Conservation (phyloP, 2,329 filamentous ascomycete genomes). For the Colletotrichum endophyticum region DNA sequence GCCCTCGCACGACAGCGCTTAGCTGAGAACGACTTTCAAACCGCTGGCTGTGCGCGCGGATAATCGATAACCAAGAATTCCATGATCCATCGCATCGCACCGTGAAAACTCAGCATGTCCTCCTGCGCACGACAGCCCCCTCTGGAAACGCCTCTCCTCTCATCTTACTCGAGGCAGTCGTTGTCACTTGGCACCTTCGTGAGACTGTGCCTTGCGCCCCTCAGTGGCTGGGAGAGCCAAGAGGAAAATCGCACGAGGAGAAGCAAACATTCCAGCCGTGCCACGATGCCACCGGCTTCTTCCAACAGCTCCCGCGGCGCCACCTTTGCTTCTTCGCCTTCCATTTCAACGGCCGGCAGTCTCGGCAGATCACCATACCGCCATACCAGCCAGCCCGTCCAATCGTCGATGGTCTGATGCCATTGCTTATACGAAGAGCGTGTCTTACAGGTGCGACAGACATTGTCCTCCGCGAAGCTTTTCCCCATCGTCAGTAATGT, state of each 20-base stretch:
- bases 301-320: not conserved
- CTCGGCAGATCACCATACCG: not conserved
- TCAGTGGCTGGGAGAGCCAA: not conserved
- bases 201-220: not conserved
- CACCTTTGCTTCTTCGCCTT: not conserved
- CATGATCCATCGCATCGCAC: not conserved
- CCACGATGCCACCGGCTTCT: not conserved
- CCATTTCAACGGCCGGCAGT: constrained; percentile 1
- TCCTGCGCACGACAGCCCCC: not conserved
- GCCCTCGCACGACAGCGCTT: constrained; percentile 10
- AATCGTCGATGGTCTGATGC: not conserved
- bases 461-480: not conserved
- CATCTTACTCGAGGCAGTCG: constrained; percentile 12
- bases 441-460: constrained; percentile 3
- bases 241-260: constrained; percentile 1
- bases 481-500: not conserved
- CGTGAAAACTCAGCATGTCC: not conserved
- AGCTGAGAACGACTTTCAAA: not conserved
- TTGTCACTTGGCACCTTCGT: not conserved
- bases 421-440: not conserved
- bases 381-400: not conserved
- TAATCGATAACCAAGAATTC: not conserved
- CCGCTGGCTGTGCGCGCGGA: not conserved
- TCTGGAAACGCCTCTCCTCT: not conserved
- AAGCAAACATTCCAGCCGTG: constrained; percentile 13